Evolutionary conservation across 139 green algal genomes (phyloP).

Genomic region (Bryopsis sp.): DNA sequence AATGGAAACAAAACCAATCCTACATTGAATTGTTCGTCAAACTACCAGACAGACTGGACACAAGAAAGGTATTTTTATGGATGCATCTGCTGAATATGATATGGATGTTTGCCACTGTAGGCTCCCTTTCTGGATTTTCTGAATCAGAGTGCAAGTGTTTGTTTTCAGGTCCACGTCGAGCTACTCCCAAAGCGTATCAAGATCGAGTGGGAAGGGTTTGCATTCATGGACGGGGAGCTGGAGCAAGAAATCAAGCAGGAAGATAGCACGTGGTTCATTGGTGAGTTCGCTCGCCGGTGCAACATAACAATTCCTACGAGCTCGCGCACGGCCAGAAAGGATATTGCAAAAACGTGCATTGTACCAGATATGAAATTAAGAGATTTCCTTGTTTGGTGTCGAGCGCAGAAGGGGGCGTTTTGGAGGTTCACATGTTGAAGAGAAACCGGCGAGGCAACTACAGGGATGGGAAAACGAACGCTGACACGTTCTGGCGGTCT

Average conservation of each 20-base stretch:
- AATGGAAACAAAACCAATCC: conserved; percentile 76
- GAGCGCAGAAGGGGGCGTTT: conserved; percentile 47
- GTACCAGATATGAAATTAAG: neutral
- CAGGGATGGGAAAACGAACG: conserved; percentile 50
- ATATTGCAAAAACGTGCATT: neutral
- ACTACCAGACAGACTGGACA: conserved; percentile 30
- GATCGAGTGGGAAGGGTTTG: conserved; percentile 30
- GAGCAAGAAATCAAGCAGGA: conserved; percentile 53
- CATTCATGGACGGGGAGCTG: conserved; percentile 46
- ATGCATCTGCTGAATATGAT: neutral
- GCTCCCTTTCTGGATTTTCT: no score
- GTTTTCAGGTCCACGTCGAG: conserved; percentile 27
- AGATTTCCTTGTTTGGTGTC: neutral
- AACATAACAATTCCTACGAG: neutral
- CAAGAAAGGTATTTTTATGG: conserved; percentile 8
- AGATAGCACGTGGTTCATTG: conserved; percentile 66
- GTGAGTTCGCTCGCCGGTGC: conserved; percentile 19
- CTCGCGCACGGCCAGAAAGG: neutral
- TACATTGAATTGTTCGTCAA: conserved; percentile 64
- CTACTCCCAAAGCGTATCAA: conserved; percentile 28
- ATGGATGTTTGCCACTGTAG: no score
- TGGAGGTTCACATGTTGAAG: conserved; percentile 75
- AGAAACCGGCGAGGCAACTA: conserved; percentile 66
- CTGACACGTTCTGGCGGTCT: conserved; percentile 59
- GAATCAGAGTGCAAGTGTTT: neutral